Conservation (phyloP, 2,329 filamentous ascomycete genomes). For the Fusarium sp. region DNA sequence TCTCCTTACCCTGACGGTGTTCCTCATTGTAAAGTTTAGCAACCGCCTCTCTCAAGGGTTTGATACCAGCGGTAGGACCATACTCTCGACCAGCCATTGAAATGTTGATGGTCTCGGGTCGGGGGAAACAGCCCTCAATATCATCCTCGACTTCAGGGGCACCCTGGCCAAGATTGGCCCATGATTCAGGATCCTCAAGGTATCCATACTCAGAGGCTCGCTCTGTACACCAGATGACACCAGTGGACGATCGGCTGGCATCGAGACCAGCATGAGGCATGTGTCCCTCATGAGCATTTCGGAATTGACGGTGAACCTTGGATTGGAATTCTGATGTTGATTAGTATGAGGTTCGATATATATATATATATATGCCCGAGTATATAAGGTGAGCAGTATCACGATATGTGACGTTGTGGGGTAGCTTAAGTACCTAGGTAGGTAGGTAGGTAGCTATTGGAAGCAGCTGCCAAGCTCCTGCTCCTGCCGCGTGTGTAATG, state of each 20-base stretch:
- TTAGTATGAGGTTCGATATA: background rate
- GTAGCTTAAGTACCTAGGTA: background rate
- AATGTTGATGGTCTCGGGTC: constrained; percentile 82
- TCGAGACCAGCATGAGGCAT: constrained; percentile 91
- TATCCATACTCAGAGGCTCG: constrained; percentile 90
- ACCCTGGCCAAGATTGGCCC: constrained; percentile 95
- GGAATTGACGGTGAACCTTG: constrained; percentile 88
- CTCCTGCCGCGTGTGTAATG: constrained; percentile 6
- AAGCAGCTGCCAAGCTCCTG: constrained; percentile 15
- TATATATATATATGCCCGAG: too few species aligned
- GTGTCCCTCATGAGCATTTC: constrained; percentile 89
- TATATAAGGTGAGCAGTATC: background rate
- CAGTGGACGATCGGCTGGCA: constrained; percentile 85
- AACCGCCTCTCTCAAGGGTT: constrained; percentile 86
- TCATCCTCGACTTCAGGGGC: constrained; percentile 94
- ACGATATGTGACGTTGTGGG: constrained; percentile 20
- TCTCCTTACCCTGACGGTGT: constrained; percentile 86
- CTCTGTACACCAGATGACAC: constrained; percentile 93
- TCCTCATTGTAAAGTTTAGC: constrained; percentile 93
- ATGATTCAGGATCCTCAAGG: constrained; percentile 79
- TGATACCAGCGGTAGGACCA: constrained; percentile 93
- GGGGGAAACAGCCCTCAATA: constrained; percentile 86
- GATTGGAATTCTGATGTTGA: constrained; percentile 75
- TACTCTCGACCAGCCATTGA: constrained; percentile 85
- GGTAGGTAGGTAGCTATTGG: background rate